Conservation (phyloP, 768 basidiomycete species). For the Suillus ampliporus region DNA sequence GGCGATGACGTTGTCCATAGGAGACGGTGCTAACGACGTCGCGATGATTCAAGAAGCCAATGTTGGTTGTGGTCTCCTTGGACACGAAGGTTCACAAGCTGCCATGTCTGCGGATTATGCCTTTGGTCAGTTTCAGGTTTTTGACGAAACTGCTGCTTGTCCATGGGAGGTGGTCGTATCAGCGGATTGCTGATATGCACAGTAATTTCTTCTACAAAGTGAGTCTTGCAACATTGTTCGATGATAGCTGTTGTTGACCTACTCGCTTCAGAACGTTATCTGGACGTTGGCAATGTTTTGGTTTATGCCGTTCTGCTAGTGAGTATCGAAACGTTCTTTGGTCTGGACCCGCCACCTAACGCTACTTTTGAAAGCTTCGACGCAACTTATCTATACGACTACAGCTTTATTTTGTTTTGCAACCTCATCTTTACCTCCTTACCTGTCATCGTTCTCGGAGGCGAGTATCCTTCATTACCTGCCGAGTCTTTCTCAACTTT, state of each 20-base stretch:
- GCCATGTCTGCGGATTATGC: conserved; percentile 99
- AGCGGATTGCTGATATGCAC: conserved; percentile 95
- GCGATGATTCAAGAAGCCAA: conserved; percentile 99
- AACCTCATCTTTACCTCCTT: conserved; percentile 94
- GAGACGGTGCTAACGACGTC: conserved; percentile 97
- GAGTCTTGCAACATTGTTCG: conserved; percentile 22
- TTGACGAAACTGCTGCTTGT: conserved; percentile 90
- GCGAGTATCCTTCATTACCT: conserved; percentile 46
- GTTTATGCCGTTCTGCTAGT: conserved; percentile 90
- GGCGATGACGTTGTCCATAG: conserved; percentile 96
- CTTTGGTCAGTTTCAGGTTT: conserved; percentile 96
- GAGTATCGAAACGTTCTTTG: conserved; percentile 33
- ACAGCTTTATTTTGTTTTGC: conserved; percentile 91
- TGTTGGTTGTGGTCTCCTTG: conserved; percentile 92
- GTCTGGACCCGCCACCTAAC: conserved; percentile 20
- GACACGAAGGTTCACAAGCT: conserved; percentile 95
- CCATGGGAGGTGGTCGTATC: conserved; percentile 97
- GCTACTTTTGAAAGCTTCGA: conserved; percentile 67
- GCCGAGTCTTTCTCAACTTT: conserved; percentile 7
- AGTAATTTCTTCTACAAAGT: conserved; percentile 99
- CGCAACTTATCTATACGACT: conserved; percentile 93
- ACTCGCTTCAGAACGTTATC: conserved; percentile 70
- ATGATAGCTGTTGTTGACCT: conserved; percentile 13
- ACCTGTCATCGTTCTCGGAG: conserved; percentile 90
- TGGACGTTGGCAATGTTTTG: conserved; percentile 96